A percentile compares a stretch with the other conserved stretches of the same genome.
Evolutionary conservation across 192 early-diverging fungal species (phyloP).

Genomic region (Allomyces macrogynus): DNA sequence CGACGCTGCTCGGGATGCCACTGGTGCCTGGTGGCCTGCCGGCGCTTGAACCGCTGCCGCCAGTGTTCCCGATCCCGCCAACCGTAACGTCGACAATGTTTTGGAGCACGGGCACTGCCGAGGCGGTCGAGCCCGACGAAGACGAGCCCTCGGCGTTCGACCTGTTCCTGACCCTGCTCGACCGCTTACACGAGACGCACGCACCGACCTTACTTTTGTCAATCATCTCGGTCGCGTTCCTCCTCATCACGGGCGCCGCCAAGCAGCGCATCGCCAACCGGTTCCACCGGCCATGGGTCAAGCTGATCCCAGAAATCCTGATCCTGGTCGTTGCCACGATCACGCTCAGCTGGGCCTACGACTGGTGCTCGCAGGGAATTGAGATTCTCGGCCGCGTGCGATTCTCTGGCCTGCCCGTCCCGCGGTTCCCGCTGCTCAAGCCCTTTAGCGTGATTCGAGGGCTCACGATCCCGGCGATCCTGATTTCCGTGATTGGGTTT

Average conservation of each 20-base stretch:
- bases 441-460: slow-evolving; percentile 35
- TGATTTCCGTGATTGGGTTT: slow-evolving; percentile 91
- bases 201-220: slow-evolving; percentile 48
- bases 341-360: slow-evolving; percentile 30
- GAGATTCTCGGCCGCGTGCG: slow-evolving; percentile 59
- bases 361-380: slow-evolving; percentile 55
- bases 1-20: slow-evolving; percentile 46
- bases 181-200: slow-evolving; percentile 44
- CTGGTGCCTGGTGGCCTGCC: neutral
- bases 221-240: slow-evolving; percentile 40
- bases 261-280: slow-evolving; percentile 29
- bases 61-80: neutral
- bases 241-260: slow-evolving; percentile 29
- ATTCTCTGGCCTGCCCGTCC: slow-evolving; percentile 26
- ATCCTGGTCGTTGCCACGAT: slow-evolving; percentile 62
- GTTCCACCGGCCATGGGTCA: slow-evolving; percentile 29
- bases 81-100: no score
- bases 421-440: slow-evolving; percentile 39
- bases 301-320: slow-evolving; percentile 78
- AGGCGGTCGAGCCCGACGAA: neutral
- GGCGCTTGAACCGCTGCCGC: no score
- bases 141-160: slow-evolving; percentile 61
- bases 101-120: neutral
- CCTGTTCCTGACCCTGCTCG: slow-evolving; percentile 44
- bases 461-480: slow-evolving; percentile 57